Percentiles rank a stretch among this genome's conserved stretches.
Conservation (phyloP, 2,329 filamentous ascomycete species). For the Alternaria tenuissima region DNA sequence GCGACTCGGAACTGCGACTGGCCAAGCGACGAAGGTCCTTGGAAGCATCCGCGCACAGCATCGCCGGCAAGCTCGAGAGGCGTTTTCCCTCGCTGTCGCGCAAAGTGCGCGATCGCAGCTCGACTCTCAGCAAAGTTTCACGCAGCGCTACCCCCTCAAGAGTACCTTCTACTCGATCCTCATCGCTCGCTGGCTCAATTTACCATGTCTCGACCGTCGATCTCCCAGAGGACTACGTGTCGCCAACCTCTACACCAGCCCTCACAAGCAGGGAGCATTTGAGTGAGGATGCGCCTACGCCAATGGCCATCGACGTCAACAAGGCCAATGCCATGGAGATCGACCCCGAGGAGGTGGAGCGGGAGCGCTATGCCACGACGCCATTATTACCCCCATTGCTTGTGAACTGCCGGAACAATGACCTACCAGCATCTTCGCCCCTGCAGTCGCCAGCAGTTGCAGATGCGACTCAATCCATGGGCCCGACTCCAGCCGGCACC, state of each 20-base stretch:
- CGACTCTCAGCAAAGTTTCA: constrained; percentile 43
- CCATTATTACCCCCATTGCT: constrained; percentile 86
- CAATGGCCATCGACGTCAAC: constrained; percentile 46
- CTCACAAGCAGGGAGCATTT: constrained; percentile 48
- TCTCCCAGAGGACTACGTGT: constrained; percentile 43
- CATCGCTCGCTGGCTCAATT: constrained; percentile 73
- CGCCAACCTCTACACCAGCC: constrained; percentile 32
- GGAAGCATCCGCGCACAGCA: constrained; percentile 68
- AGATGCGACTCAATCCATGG: constrained; percentile 60
- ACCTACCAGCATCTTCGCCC: constrained; percentile 75
- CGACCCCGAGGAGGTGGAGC: constrained; percentile 58
- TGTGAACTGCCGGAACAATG: constrained; percentile 63
- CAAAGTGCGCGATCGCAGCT: constrained; percentile 62
- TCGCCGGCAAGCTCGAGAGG: constrained; percentile 72
- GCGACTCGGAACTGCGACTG: constrained; percentile 64
- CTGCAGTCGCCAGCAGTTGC: constrained; percentile 82
- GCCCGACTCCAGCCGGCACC: constrained; percentile 58
- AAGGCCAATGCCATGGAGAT: constrained; percentile 59
- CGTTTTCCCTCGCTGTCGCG: constrained; percentile 65
- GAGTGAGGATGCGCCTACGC: constrained; percentile 38
- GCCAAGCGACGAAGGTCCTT: constrained; percentile 66
- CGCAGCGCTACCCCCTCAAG: constrained; percentile 61
- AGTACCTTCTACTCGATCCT: constrained; percentile 75
- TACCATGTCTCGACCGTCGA: constrained; percentile 54
- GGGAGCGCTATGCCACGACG: constrained; percentile 76